Base-by-base conservation (phyloP, 306 rosid species). In the Spatholobus suberectus region DNA sequence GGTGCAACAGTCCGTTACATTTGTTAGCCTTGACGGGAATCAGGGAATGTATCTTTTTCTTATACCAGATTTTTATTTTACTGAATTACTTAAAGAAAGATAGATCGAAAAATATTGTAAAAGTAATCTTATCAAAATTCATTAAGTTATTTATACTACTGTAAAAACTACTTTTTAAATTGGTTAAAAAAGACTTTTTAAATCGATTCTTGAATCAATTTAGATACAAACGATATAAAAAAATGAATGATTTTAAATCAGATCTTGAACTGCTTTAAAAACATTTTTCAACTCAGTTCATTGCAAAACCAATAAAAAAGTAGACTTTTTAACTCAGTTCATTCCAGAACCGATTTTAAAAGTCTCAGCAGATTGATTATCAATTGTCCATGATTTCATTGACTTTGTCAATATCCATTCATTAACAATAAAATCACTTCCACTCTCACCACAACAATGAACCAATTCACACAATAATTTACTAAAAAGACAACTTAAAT, bases 351-450 rank as follows among this genome's bases (percentile, higher is more conserved):
- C n/a, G n/a, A n/a, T n/a, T n/a, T 29, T 14, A 34, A 46, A 55
- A 29, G 24, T 73, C n/a, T 32, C 58, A 75, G 23, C 44, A 75
- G 12, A 67, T 54, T 43, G 9, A 41, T n/a, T n/a, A n/a, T n/a
- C n/a, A n/a, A 20, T 18, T 51, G 35, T 23, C 27, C 86, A 79
- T 21, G 41, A 65, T 40, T 71, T 72, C 65, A 46, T 32, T 15
- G 6, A 73, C 58, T 35, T 67, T 35, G 15, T 72, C 57, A 24
- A 70, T 38, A 29, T 74, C 23, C 35, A 40, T 44, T 58, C 78
- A 72, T 71, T 21, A 40, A 76, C 70, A 27, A 38, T 15, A 58
- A 73, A 77, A 81, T 34, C 35, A 86, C 77, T 63, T 44, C 14
- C 51, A 27, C 32, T 12, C 34, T 69, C 49, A 43, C 75, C 23